Evolutionary conservation across 148 eudicot genomes (phyloP), one percentile per base, ranked within the genome.

Genomic region (Rhododendron williamsianum): DNA sequence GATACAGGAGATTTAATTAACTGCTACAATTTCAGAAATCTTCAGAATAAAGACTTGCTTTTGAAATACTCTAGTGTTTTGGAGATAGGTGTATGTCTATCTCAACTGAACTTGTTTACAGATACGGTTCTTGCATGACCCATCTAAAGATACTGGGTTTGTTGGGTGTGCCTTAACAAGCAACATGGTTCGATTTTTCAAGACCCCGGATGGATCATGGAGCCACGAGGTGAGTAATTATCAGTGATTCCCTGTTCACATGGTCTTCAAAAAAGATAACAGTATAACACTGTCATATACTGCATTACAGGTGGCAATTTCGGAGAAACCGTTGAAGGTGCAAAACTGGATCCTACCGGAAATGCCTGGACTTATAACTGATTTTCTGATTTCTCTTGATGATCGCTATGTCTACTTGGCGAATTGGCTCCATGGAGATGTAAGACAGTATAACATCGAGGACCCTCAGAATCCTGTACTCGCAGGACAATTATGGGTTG

Each of bases 391-490:
- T 4, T 94, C 98, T 67, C 91, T 97, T 19, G 98, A 97, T 86
- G 99, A 97, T 80, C 98, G 94, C 18, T 95, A 91, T 84, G 90
- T 97, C 18, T 97, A 97, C 91, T 86, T 97, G 76, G 91, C 91
- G 25, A 97, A 97, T 89, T 97, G 99, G 99, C 98, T 97, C 65
- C 99, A 97, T 90, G 99, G 99, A 58, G 99, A 97, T 90, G 88
- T 97, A 45, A 92, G 99, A 80, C 99, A 97, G 79, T 97, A 97
- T 84, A 94, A 93, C 88, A 95, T 97, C n/a, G 94, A 93, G 90
- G 99, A 97, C 78, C 98, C 98, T 51, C 90, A 89, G 87, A 93
- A 90, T 76, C 98, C 98, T 9, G 89, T 90, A 33, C 91, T 97
- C 82, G 87, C 90, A 3, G 98, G 99, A 71, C 99, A 97, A 87